Evolutionary conservation across 108 stramenopile species (phyloP), one percentile per base, ranked within the genome.

Genomic region (Nitzschia inconspicua): DNA sequence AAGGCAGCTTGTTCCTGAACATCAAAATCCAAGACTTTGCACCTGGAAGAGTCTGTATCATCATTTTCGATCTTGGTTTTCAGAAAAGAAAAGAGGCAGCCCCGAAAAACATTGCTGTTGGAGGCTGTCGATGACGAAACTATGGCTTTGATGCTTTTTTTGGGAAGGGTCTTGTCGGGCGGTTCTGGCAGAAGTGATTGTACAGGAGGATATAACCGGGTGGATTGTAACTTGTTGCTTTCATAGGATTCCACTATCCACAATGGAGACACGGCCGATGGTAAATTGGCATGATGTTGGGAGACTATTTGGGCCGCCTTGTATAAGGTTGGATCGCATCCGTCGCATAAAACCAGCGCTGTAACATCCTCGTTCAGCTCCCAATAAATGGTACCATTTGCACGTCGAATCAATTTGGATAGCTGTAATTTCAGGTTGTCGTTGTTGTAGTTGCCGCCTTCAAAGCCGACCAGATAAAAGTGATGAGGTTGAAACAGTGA

Each of bases 381-480:
- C 82, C 85, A 86, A 63, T 58, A 73, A 32, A 86, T 79, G 9
- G 79, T 83, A 25, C 89, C 89, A 23, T 69, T 69, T 16, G 78
- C 78, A 35, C 74, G 63, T 5, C 85, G 72, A 43, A 89, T 73
- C 16, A 86, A 42, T 36, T 64, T 73, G 5, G 76, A 65, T 16
- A 85, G 39, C 14, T 40, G 23, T 25, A 31, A n/a, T 34, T 67
- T 66, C 1, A 51, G 34, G 32, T 48, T 36, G 27, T 22, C 23
- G 46, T 60, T 29, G 9, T 55, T 54, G n/a, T n/a, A n/a, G n/a
- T n/a, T n/a, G n/a, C n/a, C n/a, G n/a, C n/a, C n/a, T 35, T 71
- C 73, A 70, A 71, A 70, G 25, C 70, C 65, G 2, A 70, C 14
- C 26, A 73, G 30, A 44, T 46, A 56, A 43, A 70, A 66, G 2